Conservation (phyloP, 2,329 filamentous ascomycete species). For the Hyphodiscus sp. region DNA sequence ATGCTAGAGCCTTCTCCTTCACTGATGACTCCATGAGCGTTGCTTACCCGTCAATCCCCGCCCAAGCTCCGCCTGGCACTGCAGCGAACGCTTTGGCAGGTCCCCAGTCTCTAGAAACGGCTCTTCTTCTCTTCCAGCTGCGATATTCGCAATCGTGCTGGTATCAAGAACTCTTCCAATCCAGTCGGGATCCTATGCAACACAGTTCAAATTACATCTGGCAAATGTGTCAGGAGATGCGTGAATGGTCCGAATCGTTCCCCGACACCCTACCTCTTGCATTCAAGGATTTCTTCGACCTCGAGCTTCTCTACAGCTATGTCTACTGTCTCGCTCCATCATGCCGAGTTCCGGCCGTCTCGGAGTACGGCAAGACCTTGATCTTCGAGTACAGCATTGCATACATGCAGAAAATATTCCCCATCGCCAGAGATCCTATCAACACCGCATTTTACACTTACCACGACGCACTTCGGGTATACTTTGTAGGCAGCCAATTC, state of each 20-base stretch:
- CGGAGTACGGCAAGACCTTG: constrained; percentile 68
- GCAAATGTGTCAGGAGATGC: constrained; percentile 70
- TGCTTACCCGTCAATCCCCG: constrained; percentile 55
- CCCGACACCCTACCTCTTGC: constrained; percentile 57
- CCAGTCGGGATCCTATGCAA: constrained; percentile 59
- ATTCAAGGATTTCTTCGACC: constrained; percentile 72
- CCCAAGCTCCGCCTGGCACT: constrained; percentile 23
- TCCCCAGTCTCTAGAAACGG: constrained; percentile 56
- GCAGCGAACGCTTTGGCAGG: constrained; percentile 34
- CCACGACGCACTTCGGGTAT: constrained; percentile 79
- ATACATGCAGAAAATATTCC: constrained; percentile 71
- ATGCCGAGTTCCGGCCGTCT: constrained; percentile 63
- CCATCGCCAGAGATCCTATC: constrained; percentile 52
- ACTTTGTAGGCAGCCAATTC: constrained; percentile 64
- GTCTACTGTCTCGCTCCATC: constrained; percentile 84
- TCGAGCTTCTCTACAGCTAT: constrained; percentile 86
- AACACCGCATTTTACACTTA: constrained; percentile 72
- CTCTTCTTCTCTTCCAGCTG: constrained; percentile 72
- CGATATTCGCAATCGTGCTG: constrained; percentile 81
- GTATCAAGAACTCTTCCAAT: constrained; percentile 85
- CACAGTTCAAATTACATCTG: constrained; percentile 68
- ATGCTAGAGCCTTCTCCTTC: constrained; percentile 85
- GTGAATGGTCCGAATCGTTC: constrained; percentile 73
- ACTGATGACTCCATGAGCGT: constrained; percentile 84
- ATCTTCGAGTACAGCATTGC: constrained; percentile 82